A percentile compares a stretch with the other conserved stretches of the same genome.
phyloP scores from a whole-genome alignment of 345 rosid genomes.

The Rhizophora apiculata region DNA sequence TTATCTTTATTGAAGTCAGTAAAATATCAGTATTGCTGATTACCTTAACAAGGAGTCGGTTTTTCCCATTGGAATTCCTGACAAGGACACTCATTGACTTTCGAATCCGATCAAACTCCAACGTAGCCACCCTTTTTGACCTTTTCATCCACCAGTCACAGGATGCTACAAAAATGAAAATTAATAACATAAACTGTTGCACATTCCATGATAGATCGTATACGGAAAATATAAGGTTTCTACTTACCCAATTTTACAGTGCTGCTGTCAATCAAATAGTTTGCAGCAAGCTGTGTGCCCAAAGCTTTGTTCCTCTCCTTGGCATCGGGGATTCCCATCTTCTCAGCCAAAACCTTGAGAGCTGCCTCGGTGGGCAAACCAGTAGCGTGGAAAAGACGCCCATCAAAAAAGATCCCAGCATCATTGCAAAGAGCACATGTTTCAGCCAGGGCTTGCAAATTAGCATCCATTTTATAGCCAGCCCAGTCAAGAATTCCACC shows the following conservation, averaged over 20 bases:
- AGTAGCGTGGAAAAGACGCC: constrained; percentile 68
- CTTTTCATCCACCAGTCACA: constrained; percentile 83
- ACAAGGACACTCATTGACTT: constrained; percentile 90
- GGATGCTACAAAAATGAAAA: constrained; percentile 39
- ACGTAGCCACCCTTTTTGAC: constrained; percentile 65
- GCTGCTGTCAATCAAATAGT: constrained; percentile 56
- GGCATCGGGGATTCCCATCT: constrained; percentile 75
- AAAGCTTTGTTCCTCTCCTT: constrained; percentile 49
- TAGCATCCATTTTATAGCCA: constrained; percentile 77
- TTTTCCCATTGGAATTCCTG: constrained; percentile 57
- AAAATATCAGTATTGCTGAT: constrained; percentile 8
- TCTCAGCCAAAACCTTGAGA: constrained; percentile 83
- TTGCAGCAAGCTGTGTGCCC: constrained; percentile 46
- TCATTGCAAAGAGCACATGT: constrained; percentile 85
- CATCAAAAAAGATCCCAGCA: constrained; percentile 74
- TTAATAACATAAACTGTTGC: constrained; percentile 8
- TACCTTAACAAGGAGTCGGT: constrained; percentile 86
- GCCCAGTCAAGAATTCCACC: constrained; percentile 89
- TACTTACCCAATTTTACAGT: constrained; percentile 62
- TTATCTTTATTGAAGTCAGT: background rate
- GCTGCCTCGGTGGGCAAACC: constrained; percentile 99
- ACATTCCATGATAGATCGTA: background rate
- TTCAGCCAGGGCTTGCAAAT: constrained; percentile 79
- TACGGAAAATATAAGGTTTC: background rate
- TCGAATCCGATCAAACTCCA: constrained; percentile 87